Evolutionary conservation across 139 green algal genomes (phyloP).

Genomic region (Parachlorella kessleri): DNA sequence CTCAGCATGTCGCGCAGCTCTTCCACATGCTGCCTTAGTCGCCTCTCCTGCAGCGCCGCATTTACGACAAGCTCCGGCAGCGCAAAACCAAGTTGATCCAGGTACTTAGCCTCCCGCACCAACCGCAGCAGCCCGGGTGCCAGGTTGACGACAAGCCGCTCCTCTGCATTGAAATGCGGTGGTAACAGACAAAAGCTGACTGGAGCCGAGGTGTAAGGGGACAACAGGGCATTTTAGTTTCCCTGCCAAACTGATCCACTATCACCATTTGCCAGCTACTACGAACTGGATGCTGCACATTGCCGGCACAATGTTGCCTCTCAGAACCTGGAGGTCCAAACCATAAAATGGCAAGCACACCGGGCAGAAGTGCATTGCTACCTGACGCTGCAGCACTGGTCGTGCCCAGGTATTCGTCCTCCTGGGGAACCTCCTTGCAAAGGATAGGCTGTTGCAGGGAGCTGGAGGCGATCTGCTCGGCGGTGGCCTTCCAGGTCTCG

Average conservation of each 20-base stretch:
- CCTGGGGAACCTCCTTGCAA: not conserved
- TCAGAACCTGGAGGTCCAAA: too few species aligned
- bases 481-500: conserved; percentile 68
- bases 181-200: too few species aligned
- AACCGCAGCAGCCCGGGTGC: conserved; percentile 67
- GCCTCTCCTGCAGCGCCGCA: conserved; percentile 79
- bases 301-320: too few species aligned
- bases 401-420: not conserved
- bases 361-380: too few species aligned
- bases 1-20: not conserved
- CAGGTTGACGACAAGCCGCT: conserved; percentile 79
- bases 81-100: conserved; percentile 88
- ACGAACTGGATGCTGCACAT: too few species aligned
- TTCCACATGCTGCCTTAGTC: conserved; percentile 74
- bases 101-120: conserved; percentile 84
- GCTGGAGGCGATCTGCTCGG: conserved; percentile 64
- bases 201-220: too few species aligned
- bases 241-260: too few species aligned
- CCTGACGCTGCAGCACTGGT: too few species aligned
- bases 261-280: too few species aligned
- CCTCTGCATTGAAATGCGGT: too few species aligned
- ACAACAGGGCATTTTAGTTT: too few species aligned
- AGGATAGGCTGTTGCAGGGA: conserved; percentile 80
- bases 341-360: too few species aligned
- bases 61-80: conserved; percentile 86